A percentile compares a stretch with the other conserved stretches of the same genome.
These are phyloP conservation scores for Cercophora newfieldiana DNA, from an alignment of 495 filamentous ascomycete genomes.

Conservation along the genomic window DNA sequence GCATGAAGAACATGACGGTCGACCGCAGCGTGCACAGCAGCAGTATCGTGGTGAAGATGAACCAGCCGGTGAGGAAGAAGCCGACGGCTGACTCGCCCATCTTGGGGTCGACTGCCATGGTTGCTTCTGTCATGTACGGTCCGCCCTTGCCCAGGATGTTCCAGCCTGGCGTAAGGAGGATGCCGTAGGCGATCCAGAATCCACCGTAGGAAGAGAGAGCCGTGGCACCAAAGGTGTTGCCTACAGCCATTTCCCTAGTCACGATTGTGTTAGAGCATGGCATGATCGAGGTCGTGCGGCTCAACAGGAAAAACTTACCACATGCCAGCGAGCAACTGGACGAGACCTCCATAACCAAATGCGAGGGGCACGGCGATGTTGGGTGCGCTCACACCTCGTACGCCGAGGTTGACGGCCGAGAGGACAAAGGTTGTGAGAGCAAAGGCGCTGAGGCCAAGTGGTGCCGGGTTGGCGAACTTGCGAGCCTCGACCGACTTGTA, in stretches of 20 bases:
- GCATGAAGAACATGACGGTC: slow-evolving; percentile 91
- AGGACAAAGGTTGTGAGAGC: slow-evolving; percentile 95
- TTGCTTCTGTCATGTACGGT: slow-evolving; percentile 41
- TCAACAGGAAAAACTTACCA: too few relatives aligned
- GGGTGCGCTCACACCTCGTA: slow-evolving; percentile 58
- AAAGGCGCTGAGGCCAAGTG: slow-evolving; percentile 85
- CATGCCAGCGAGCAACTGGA: slow-evolving; percentile 95
- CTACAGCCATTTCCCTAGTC: slow-evolving; percentile 92
- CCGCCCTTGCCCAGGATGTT: slow-evolving; percentile 60
- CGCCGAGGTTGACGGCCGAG: slow-evolving; percentile 75
- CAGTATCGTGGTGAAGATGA: slow-evolving; percentile 93
- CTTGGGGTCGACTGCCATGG: slow-evolving; percentile 34
- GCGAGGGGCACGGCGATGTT: slow-evolving; percentile 72
- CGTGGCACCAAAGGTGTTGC: slow-evolving; percentile 97
- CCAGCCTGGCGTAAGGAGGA: slow-evolving; percentile 74
- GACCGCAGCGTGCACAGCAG: slow-evolving; percentile 88
- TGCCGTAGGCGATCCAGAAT: slow-evolving; percentile 93
- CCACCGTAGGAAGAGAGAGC: slow-evolving; percentile 95
- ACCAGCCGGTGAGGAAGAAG: slow-evolving; percentile 91
- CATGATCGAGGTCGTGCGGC: not conserved
- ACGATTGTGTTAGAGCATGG: not conserved
- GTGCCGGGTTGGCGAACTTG: slow-evolving; percentile 87
- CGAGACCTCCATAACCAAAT: slow-evolving; percentile 82
- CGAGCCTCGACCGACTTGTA: slow-evolving; percentile 73
- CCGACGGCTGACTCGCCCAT: slow-evolving; percentile 66